Evolutionary conservation across 257 asterid species (phyloP).

Genomic region (Solanum virginianum): DNA sequence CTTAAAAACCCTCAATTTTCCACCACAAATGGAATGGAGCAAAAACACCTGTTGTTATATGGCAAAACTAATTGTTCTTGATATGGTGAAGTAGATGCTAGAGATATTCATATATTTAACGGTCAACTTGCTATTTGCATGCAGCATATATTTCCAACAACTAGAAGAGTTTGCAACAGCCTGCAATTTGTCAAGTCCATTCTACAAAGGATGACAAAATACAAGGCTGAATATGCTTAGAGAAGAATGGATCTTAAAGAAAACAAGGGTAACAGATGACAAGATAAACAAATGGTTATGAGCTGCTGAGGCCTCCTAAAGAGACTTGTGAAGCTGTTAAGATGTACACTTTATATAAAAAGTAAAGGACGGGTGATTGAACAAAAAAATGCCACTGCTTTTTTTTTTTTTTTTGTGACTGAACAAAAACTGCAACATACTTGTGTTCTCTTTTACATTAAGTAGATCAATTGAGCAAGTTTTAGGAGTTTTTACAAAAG

Average conservation of each 20-base stretch:
- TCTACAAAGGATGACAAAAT: background rate
- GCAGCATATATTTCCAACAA: background rate
- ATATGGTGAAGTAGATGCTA: background rate
- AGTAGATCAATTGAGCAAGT: too few species aligned
- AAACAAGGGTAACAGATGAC: background rate
- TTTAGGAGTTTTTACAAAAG: background rate
- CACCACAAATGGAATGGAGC: background rate
- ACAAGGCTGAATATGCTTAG: background rate
- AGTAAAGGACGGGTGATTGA: background rate
- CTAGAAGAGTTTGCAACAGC: background rate
- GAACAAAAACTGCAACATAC: background rate
- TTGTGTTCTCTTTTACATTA: background rate
- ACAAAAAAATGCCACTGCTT: too few species aligned
- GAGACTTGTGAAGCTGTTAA: background rate
- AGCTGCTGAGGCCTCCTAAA: background rate
- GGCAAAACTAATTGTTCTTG: background rate
- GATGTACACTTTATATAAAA: background rate
- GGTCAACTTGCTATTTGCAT: background rate
- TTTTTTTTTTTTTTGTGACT: background rate
- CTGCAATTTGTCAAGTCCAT: background rate
- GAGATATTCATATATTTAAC: background rate
- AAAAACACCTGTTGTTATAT: background rate
- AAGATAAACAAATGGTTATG: background rate
- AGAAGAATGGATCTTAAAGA: background rate
- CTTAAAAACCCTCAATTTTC: background rate